Conservation (phyloP, 352 stramenopile genomes). For the Phytophthora macrochlamydospora region DNA sequence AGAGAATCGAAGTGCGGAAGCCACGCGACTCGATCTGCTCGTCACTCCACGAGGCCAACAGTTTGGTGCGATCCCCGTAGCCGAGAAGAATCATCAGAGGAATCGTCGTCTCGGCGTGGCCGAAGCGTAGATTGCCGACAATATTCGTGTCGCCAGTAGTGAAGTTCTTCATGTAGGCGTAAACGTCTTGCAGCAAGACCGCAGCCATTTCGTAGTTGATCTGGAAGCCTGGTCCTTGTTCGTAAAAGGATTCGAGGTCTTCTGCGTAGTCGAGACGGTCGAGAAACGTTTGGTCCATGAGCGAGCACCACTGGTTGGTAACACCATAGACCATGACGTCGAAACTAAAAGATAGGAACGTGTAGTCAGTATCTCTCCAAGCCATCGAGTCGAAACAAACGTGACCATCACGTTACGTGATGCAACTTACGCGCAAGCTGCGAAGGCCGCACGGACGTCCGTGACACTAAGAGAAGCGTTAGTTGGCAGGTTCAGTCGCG, state of each 20-base stretch:
- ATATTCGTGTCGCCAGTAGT: constrained; percentile 38
- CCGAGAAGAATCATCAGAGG: constrained; percentile 73
- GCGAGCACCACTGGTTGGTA: constrained; percentile 61
- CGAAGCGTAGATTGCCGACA: constrained; percentile 63
- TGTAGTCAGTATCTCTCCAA: background rate
- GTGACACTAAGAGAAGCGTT: constrained; percentile 30
- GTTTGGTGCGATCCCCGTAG: constrained; percentile 40
- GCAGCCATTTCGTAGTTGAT: constrained; percentile 83
- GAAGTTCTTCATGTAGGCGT: constrained; percentile 52
- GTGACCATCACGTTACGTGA: no score
- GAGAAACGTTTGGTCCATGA: constrained; percentile 51
- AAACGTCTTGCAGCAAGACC: constrained; percentile 63
- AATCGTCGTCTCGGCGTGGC: constrained; percentile 76
- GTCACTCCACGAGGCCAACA: constrained; percentile 39
- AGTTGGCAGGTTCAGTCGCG: constrained; percentile 44
- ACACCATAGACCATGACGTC: constrained; percentile 66
- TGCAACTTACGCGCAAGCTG: constrained; percentile 61
- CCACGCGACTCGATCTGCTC: constrained; percentile 46
- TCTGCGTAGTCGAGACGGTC: constrained; percentile 63
- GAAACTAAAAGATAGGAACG: constrained; percentile 38
- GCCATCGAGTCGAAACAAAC: no score
- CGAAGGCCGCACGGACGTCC: constrained; percentile 59
- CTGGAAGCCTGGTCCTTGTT: constrained; percentile 55
- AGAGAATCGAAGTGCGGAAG: constrained; percentile 60
- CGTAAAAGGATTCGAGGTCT: constrained; percentile 75